Percentiles rank a stretch among this genome's conserved stretches.
These are phyloP conservation scores for Euphrasia confusa DNA, from an alignment of 257 asterid genomes.

Conservation along the genomic window DNA sequence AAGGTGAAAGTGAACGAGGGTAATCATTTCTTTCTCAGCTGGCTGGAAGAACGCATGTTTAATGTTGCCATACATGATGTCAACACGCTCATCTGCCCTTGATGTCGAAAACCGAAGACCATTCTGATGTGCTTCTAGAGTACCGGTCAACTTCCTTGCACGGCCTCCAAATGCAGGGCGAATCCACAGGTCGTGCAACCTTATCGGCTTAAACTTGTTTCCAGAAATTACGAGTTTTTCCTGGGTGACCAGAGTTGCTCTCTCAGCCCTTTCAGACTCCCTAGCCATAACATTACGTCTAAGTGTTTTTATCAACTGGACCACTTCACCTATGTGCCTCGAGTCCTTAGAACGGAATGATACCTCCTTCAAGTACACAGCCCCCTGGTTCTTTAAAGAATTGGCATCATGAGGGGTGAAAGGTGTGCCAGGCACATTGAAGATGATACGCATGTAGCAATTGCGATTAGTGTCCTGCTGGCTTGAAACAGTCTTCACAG, in stretches of 20 bases:
- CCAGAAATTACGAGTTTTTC: slow-evolving; percentile 63
- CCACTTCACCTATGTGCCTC: slow-evolving; percentile 68
- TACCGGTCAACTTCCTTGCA: slow-evolving; percentile 48
- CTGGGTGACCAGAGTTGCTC: slow-evolving; percentile 71
- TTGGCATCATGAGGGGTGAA: slow-evolving; percentile 58
- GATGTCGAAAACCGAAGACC: slow-evolving; percentile 71
- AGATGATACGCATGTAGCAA: slow-evolving; percentile 59
- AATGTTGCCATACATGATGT: slow-evolving; percentile 54
- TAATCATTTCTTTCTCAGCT: slow-evolving; percentile 79
- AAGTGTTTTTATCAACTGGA: slow-evolving; percentile 56
- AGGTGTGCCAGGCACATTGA: slow-evolving; percentile 73
- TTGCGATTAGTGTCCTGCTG: slow-evolving; percentile 64
- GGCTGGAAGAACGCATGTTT: slow-evolving; percentile 79
- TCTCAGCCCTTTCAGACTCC: slow-evolving; percentile 76
- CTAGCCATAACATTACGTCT: slow-evolving; percentile 57
- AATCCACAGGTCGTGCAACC: slow-evolving; percentile 62
- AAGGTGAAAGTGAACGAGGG: slow-evolving; percentile 67
- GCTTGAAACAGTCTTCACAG: slow-evolving; percentile 62
- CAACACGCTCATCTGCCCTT: slow-evolving; percentile 61
- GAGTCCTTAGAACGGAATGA: slow-evolving; percentile 70
- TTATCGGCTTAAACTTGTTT: slow-evolving; percentile 56
- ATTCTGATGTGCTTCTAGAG: slow-evolving; percentile 66
- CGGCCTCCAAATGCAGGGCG: slow-evolving; percentile 82
- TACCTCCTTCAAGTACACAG: slow-evolving; percentile 59
- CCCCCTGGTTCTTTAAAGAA: slow-evolving; percentile 45